Conservation (phyloP, 495 filamentous ascomycete species). For the Neurospora sp. region DNA sequence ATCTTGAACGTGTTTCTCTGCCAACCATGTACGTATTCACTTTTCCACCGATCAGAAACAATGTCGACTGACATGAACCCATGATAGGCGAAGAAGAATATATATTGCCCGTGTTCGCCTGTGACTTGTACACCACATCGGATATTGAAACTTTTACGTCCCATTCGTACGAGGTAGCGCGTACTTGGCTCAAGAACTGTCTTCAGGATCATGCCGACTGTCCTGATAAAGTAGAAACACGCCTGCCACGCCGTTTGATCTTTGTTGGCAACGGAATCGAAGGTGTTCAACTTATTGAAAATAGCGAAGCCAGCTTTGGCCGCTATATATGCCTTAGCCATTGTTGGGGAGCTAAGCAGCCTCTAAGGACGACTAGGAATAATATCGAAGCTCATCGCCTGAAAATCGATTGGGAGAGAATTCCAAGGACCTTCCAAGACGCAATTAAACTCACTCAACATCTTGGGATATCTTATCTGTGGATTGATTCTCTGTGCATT, state of each 20-base stretch:
- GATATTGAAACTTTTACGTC: too few relatives aligned
- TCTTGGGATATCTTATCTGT: neutral
- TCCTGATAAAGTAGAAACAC: neutral
- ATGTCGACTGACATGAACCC: too few relatives aligned
- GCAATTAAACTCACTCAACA: neutral
- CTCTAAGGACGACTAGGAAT: neutral
- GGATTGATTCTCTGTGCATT: neutral
- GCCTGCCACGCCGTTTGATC: neutral
- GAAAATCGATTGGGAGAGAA: fast-evolving
- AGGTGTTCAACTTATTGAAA: neutral
- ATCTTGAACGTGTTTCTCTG: too few relatives aligned
- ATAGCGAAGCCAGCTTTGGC: neutral
- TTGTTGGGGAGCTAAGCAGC: neutral
- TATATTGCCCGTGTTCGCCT: too few relatives aligned
- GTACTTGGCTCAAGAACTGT: neutral
- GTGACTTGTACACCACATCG: too few relatives aligned
- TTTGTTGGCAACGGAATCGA: neutral
- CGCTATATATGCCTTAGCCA: neutral
- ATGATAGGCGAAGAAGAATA: too few relatives aligned
- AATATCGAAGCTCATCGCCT: neutral
- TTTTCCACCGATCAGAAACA: too few relatives aligned
- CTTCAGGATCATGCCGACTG: neutral
- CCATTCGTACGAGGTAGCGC: too few relatives aligned
- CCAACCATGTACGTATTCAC: too few relatives aligned
- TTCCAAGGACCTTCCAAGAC: neutral